Evolutionary conservation across 2,329 filamentous ascomycete species (phyloP).

Genomic region (Paraphoma sp.): DNA sequence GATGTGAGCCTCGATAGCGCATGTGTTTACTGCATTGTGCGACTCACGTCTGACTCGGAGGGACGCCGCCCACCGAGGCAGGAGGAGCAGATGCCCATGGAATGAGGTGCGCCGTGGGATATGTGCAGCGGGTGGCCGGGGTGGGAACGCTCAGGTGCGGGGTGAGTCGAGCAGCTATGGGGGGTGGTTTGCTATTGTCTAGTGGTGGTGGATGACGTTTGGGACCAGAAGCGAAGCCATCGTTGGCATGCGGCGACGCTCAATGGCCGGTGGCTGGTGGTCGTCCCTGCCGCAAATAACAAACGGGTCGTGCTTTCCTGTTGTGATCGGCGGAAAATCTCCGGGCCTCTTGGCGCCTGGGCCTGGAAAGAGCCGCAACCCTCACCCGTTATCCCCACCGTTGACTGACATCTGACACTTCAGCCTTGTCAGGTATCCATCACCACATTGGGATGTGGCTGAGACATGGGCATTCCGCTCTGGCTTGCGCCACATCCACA

Average conservation of each 20-base stretch:
- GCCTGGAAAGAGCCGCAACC: conserved; percentile 13
- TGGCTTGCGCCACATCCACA: not conserved
- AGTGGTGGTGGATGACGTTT: conserved; percentile 4
- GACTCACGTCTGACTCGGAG: conserved; percentile 53
- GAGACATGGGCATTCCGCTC: not conserved
- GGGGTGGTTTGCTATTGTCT: not conserved
- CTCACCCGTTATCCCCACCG: conserved; percentile 3
- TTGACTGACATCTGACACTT: conserved; percentile 12
- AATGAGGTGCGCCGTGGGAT: conserved; percentile 18
- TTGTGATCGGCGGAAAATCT: conserved; percentile 23
- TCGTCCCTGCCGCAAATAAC: conserved; percentile 4
- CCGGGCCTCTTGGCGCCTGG: conserved; percentile 14
- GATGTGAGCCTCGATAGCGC: conserved; percentile 28
- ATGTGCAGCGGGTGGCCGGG: conserved; percentile 1
- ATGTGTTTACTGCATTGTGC: conserved; percentile 7
- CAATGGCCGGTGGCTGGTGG: conserved; percentile 20
- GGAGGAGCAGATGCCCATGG: conserved; percentile 58
- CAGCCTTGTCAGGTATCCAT: conserved; percentile 1
- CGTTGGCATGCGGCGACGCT: conserved; percentile 18
- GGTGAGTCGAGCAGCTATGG: conserved; percentile 8
- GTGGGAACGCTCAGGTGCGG: not conserved
- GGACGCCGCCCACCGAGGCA: conserved; percentile 55
- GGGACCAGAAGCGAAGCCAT: conserved; percentile 11
- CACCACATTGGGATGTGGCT: conserved; percentile 7
- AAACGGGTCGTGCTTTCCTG: conserved; percentile 8